Evolutionary conservation across 129 eudicot species (phyloP).

Genomic region (Arctium lappa): DNA sequence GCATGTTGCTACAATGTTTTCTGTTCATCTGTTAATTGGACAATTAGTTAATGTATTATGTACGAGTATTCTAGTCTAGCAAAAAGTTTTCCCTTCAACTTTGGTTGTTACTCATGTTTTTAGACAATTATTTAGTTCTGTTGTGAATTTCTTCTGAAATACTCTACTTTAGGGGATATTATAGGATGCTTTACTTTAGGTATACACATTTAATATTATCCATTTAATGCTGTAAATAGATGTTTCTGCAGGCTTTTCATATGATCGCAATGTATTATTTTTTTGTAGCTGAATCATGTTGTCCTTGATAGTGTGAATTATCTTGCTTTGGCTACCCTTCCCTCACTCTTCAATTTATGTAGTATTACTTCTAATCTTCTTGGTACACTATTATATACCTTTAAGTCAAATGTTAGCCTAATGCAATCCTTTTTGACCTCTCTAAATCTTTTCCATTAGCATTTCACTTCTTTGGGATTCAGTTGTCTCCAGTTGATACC

Average conservation of each 20-base stretch:
- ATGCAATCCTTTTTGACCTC: no score
- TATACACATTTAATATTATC: constrained; percentile 3
- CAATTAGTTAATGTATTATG: background rate
- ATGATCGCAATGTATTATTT: no score
- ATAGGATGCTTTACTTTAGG: background rate
- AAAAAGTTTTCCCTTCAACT: background rate
- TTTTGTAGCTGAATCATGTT: no score
- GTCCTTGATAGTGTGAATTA: no score
- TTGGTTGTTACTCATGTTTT: background rate
- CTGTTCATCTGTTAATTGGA: background rate
- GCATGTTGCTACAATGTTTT: background rate
- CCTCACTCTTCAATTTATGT: background rate
- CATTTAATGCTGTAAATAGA: background rate
- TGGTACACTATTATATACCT: no score
- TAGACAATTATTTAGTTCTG: background rate
- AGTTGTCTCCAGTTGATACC: no score
- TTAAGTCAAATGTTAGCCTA: no score
- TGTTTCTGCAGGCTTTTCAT: no score
- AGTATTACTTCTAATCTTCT: background rate
- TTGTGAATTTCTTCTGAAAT: constrained; percentile 2
- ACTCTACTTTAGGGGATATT: constrained; percentile 2
- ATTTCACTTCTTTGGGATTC: no score
- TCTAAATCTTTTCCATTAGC: no score
- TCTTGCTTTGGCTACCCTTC: no score
- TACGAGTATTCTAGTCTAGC: background rate